phyloP scores from a whole-genome alignment of 768 basidiomycete species.

The Termitomyces sp. region DNA sequence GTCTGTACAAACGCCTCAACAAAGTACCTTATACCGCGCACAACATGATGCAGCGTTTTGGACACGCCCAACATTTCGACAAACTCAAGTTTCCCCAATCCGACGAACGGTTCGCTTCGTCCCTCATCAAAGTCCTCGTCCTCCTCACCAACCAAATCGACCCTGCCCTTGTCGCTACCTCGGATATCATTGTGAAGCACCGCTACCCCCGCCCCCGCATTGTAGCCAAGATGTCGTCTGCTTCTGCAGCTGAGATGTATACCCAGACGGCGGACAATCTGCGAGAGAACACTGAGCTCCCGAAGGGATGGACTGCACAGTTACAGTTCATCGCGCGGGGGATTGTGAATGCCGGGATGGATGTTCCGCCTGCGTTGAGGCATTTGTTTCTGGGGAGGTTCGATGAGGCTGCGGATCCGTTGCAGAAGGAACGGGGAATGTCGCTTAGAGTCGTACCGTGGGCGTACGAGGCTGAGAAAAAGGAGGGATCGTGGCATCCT shows the following conservation, averaged over 20 bases:
- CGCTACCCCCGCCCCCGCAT: neutral
- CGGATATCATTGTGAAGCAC: neutral
- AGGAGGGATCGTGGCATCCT: neutral
- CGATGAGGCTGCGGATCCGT: conserved; percentile 7
- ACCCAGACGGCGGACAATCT: neutral
- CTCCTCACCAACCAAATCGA: neutral
- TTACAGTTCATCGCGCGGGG: conserved; percentile 16
- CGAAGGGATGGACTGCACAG: conserved; percentile 10
- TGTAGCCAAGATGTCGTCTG: neutral
- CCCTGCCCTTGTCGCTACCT: neutral
- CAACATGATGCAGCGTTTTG: neutral
- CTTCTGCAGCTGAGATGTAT: neutral
- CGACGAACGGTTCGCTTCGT: conserved; percentile 71
- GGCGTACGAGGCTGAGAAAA: conserved; percentile 4
- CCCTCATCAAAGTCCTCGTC: conserved; percentile 43
- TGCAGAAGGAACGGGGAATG: neutral
- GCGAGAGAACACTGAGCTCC: neutral
- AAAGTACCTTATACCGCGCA: neutral
- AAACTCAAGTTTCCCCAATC: conserved; percentile 33
- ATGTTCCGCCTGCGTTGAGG: conserved; percentile 15
- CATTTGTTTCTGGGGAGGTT: conserved; percentile 17
- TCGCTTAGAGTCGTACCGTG: conserved; percentile 11
- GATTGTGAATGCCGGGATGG: conserved; percentile 14
- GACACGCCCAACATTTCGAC: neutral
- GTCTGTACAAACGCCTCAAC: conserved; percentile 4